Evolutionary conservation across 2,329 filamentous ascomycete genomes (phyloP), one percentile per base, ranked within the genome.

Genomic region (Ramularia collo-cygni): DNA sequence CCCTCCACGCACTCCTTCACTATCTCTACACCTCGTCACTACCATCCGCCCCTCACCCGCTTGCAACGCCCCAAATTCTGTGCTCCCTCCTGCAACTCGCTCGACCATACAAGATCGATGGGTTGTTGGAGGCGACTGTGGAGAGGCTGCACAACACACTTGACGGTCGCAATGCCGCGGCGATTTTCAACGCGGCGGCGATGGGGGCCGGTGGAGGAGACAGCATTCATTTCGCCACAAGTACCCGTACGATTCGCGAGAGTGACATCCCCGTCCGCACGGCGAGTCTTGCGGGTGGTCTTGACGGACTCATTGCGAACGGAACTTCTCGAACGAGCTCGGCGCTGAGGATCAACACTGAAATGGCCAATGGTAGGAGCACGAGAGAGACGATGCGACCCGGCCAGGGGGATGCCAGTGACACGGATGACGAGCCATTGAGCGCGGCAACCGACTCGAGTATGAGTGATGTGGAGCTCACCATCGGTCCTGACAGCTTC

Each of bases 201-300:
- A 96, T 96, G 92, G 92, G 89, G 1, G 92, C 92, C 1, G 92
- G 92, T 8, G 89, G 92, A 17, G 92, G 92, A 0, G 79, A 88
- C 34, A 85, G 85, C 34, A 85, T 90, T 18, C 81, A 83, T 38
- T 85, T 78, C 55, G 55, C 66, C 73, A 27, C 51, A 3, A 46
- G 42, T 16, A 29, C 33, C 28, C 38, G 44, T 15, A 24, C 71
- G 68, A 51, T 48, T 5, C 44, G 50, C 4, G 50, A 56, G 16
- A 55, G 51, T 1, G 64, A 79, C 3, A 56, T 60, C 18, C 60
- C 60, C 1, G 52, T 59, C 6, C 54, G 60, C 21, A 55, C 54
- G 19, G 79, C 79, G 53, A 79, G 78, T 42, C 58, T 67, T 57
- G 3, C 68, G 47, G 49, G 63, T 57, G 61, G 74, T 54, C 42